These are phyloP conservation scores for Alternaria conjuncta DNA, from an alignment of 2,329 filamentous ascomycete species.

Conservation along the genomic window DNA sequence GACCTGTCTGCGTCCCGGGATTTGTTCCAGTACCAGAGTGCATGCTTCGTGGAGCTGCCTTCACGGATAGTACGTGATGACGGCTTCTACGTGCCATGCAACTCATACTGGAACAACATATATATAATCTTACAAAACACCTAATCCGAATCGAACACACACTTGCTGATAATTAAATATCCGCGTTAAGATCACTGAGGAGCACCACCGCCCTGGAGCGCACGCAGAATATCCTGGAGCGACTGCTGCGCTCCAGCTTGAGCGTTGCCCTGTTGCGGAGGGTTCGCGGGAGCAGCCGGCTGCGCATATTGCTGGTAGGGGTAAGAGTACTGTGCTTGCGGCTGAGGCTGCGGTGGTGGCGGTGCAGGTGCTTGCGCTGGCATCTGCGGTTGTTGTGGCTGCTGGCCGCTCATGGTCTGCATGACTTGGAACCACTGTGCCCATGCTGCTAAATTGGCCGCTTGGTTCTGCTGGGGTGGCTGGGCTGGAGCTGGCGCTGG, in stretches of 20 bases:
- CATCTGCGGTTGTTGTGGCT: slow-evolving; percentile 27
- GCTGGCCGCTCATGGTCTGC: slow-evolving; percentile 30
- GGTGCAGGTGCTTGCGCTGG: slow-evolving; percentile 26
- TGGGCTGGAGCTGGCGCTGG: not conserved
- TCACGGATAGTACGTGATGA: not conserved
- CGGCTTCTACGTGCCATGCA: not conserved
- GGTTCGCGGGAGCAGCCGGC: slow-evolving; percentile 25
- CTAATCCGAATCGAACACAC: not conserved
- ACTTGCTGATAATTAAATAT: not conserved
- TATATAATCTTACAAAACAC: slow-evolving; percentile 10
- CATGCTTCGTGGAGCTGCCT: not conserved
- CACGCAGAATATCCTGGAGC: slow-evolving; percentile 41
- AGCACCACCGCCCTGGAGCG: slow-evolving; percentile 31
- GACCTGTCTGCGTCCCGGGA: not conserved
- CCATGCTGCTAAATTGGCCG: slow-evolving; percentile 37
- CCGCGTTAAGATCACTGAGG: not conserved
- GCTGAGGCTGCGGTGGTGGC: slow-evolving; percentile 25
- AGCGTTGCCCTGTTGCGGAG: slow-evolving; percentile 23
- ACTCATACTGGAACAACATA: not conserved
- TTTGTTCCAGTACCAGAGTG: not conserved
- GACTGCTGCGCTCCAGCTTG: slow-evolving; percentile 34
- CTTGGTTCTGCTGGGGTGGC: slow-evolving; percentile 30
- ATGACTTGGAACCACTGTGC: slow-evolving; percentile 37
- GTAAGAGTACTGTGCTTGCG: slow-evolving; percentile 32
- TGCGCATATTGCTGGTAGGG: slow-evolving; percentile 34